Evolutionary conservation across 1,284 basidiomycete species (phyloP), one percentile per base, ranked within the genome.

Genomic region (Phylloboletellus chloephorus): DNA sequence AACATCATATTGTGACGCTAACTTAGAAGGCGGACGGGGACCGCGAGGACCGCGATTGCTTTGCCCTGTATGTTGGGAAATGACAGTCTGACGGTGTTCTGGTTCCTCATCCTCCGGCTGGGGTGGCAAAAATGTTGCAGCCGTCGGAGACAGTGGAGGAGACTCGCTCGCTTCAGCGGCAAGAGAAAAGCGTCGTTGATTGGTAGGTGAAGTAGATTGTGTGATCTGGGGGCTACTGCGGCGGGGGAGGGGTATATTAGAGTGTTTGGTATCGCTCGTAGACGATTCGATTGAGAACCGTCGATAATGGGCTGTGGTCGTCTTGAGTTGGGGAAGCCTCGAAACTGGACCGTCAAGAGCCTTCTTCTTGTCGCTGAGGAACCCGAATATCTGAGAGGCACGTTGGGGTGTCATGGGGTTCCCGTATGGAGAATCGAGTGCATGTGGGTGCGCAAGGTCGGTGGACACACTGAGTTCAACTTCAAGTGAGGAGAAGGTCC

Each of bases 381-480:
- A 85, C 13, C 68, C 73, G 41, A 85, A 85, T 24, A 85, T 68
- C 49, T 83, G 76, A 4, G 81, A 79, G 12, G 82, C 82, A 28
- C 78, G 71, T 46, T 74, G 74, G 9, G 79, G 76, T 17, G 75
- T 77, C 48, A 64, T 66, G 5, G 73, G 67, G 38, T 67, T 60
- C 21, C 54, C 48, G 47, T 50, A 41, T 4, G 51, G 52, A 19
- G 54, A 53, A 29, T 50, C 31, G 23, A 64, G 63, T 25, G 30
- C 47, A 53, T 40, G 54, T 40, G 48, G 26, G 48, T 60, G 54
- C 35, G 65, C 58, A 7, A 61, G 61, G 32, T 74, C 70, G 21
- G 67, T 63, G 3, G 63, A 63, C 17, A 66, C 59, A 54, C 82
- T 84, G 36, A 78, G 64, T 57, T 86, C 81, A 4, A 86, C 84